Evolutionary conservation across 2,329 filamentous ascomycete species (phyloP), one percentile per base, ranked within the genome.

Genomic region (Talaromyces marneffei): DNA sequence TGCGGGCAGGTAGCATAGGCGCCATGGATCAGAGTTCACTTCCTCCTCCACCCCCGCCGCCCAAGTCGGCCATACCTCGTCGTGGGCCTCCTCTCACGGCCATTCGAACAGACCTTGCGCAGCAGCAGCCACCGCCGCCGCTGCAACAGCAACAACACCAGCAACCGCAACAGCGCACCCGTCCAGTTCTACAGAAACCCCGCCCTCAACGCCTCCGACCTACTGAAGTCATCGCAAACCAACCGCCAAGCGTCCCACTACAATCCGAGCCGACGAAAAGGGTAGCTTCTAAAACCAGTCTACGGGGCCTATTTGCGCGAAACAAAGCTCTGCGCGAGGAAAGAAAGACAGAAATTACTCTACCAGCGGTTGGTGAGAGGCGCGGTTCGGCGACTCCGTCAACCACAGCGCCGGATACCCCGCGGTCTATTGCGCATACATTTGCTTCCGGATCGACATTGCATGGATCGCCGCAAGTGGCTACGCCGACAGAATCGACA

Each of bases 41-140:
- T 18, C 62, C 50, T 20, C 33, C 25, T 27, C 52, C 52, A 39
- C 33, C 35, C 16, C 52, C 52, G 18, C 52, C 52, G 52, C 52
- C 59, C 59, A 61, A 57, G 42, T 71, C 74, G 33, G 69, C 75
- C 59, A 71, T 72, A 54, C 70, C 74, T 64, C 74, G 75, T 57
- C 69, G 74, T 67, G 74, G 74, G 31, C 72, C 72, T 58, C 71
- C 58, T 50, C 65, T 77, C 10, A 65, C 71, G 3, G 74, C 74
- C 14, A 65, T 77, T 39, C 72, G 75, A 57, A 77, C 75, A 55
- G 73, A 75, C 57, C 70, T 76, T 64, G 72, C 69, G 54, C 69
- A 69, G 48, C 72, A 55, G 16, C 68, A 68, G 39, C 70, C 70
- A 20, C 66, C 62, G n/a, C 54, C 42, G 7, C 65, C 69, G 27